Conservation (phyloP, 2,329 filamentous ascomycete species). For the Penicillium sp. region DNA sequence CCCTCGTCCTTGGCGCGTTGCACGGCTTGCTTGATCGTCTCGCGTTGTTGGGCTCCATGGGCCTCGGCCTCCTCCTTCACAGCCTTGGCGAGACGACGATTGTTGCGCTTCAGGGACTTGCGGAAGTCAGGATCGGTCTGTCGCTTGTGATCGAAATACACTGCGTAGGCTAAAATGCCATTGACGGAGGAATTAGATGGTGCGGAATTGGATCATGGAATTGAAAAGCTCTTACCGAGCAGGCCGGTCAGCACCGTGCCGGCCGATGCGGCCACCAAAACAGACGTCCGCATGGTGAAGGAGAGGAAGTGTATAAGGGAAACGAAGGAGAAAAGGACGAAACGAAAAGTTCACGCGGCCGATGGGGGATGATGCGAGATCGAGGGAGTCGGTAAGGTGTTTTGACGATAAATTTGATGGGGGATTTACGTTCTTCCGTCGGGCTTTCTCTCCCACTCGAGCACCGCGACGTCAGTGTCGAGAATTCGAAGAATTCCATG, state of each 20-base stretch:
- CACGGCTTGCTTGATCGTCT: constrained; percentile 68
- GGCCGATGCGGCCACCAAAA: constrained; percentile 53
- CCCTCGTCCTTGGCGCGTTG: constrained; percentile 82
- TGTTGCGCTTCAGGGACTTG: constrained; percentile 50
- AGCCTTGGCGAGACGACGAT: constrained; percentile 42
- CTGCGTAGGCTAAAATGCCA: constrained; percentile 51
- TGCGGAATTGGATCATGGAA: not conserved
- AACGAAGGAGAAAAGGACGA: constrained; percentile 3
- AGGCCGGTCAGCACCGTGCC: constrained; percentile 55
- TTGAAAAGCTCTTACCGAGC: constrained; percentile 41
- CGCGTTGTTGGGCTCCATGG: constrained; percentile 46
- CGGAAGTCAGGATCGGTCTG: constrained; percentile 60
- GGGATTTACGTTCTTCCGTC: constrained; percentile 38
- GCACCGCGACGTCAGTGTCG: not conserved
- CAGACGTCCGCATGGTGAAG: constrained; percentile 51
- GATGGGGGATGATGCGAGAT: constrained; percentile 5
- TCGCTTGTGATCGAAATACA: constrained; percentile 62
- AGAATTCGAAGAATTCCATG: not conserved
- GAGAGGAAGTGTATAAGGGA: not conserved
- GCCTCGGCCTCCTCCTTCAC: constrained; percentile 46
- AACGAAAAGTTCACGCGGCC: constrained; percentile 2
- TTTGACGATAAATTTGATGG: constrained; percentile 29
- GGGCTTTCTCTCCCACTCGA: constrained; percentile 29
- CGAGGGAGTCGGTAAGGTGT: not conserved
- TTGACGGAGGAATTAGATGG: not conserved